Percentiles rank a stretch among this genome's conserved stretches.
phyloP scores from a whole-genome alignment of 768 basidiomycete species.

The Suillus bovinus region DNA sequence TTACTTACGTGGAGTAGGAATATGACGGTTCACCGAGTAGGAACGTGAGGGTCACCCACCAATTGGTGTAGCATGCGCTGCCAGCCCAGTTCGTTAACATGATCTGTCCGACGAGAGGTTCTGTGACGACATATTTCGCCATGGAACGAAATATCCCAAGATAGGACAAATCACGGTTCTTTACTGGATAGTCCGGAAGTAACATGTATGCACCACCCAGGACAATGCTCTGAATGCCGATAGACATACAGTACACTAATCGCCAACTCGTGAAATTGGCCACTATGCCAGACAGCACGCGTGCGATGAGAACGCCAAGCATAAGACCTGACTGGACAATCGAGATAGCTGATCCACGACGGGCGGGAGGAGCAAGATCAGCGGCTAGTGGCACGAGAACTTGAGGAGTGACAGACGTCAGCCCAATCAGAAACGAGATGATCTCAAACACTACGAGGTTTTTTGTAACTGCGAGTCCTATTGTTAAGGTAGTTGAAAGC shows the following conservation, averaged over 20 bases:
- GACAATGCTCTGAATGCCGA: constrained; percentile 33
- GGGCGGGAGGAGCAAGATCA: constrained; percentile 40
- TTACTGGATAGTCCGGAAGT: constrained; percentile 45
- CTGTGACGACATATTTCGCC: constrained; percentile 39
- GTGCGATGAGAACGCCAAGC: constrained; percentile 29
- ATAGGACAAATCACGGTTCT: constrained; percentile 39
- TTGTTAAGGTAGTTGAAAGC: constrained; percentile 36
- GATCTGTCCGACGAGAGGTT: constrained; percentile 44
- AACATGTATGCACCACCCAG: constrained; percentile 31
- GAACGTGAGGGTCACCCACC: constrained; percentile 47
- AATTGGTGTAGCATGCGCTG: constrained; percentile 32
- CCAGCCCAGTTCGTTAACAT: constrained; percentile 27
- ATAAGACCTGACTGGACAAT: constrained; percentile 35
- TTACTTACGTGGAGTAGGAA: constrained; percentile 34
- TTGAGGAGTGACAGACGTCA: constrained; percentile 42
- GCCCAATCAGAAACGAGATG: constrained; percentile 38
- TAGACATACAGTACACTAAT: constrained; percentile 42
- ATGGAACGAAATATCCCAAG: constrained; percentile 36
- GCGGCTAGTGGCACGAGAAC: constrained; percentile 44
- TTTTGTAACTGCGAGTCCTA: constrained; percentile 40
- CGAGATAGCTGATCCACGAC: constrained; percentile 24
- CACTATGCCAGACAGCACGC: constrained; percentile 40
- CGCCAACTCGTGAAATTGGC: constrained; percentile 43
- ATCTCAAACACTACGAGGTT: constrained; percentile 34
- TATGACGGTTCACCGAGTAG: constrained; percentile 44